Conservation (phyloP, 176 grass and related monocot species). For the Typha latifolia region DNA sequence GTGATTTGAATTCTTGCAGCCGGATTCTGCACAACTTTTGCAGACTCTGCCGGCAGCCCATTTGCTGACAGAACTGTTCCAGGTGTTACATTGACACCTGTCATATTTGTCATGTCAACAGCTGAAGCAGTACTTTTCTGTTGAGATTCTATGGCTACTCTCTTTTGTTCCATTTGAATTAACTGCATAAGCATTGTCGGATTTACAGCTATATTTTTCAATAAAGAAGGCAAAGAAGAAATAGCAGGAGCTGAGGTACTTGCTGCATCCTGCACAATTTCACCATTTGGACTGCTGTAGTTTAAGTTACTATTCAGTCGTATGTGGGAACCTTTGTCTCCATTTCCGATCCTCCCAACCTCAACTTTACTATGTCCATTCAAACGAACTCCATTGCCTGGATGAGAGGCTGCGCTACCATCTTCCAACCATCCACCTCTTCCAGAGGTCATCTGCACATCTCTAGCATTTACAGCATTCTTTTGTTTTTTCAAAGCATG, state of each 20-base stretch:
- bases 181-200: slow-evolving; percentile 66
- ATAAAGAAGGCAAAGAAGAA: slow-evolving; percentile 43
- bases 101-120: slow-evolving; percentile 22
- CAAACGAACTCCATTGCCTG: slow-evolving; percentile 16
- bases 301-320: slow-evolving; percentile 29
- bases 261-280: slow-evolving; percentile 19
- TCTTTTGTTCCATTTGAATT: slow-evolving; percentile 71
- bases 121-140: slow-evolving; percentile 22
- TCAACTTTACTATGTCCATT: slow-evolving; percentile 30
- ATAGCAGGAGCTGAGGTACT: slow-evolving; percentile 26
- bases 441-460: slow-evolving; percentile 26
- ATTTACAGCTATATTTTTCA: slow-evolving; percentile 77
- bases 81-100: slow-evolving; percentile 19
- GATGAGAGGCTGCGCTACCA: slow-evolving; percentile 19
- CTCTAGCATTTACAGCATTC: slow-evolving; percentile 26
- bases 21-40: slow-evolving; percentile 35
- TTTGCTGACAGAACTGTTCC: slow-evolving; percentile 36
- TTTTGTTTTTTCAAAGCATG: slow-evolving; percentile 45
- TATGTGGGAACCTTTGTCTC: slow-evolving; percentile 18
- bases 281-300: slow-evolving; percentile 13
- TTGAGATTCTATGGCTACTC: slow-evolving; percentile 40
- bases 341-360: slow-evolving; percentile 22
- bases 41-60: slow-evolving; percentile 15
- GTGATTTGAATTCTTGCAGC: slow-evolving; percentile 28
- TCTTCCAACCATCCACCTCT: slow-evolving; percentile 46